phyloP scores from a whole-genome alignment of 306 rosid genomes.

The Dalbergia cultrata region DNA sequence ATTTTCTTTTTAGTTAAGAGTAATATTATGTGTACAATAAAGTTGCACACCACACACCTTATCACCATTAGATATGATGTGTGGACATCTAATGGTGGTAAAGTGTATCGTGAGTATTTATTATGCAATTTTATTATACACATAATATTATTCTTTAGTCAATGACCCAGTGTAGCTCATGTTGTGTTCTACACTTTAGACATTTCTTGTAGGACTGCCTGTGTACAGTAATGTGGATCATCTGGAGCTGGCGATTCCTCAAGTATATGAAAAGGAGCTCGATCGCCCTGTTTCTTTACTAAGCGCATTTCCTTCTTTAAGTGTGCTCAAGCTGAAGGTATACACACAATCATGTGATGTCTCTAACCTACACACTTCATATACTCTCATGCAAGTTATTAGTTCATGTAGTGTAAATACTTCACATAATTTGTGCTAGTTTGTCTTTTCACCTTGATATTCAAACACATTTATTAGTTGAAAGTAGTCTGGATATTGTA shows the following conservation, averaged over 20 bases:
- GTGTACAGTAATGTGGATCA: conserved; percentile 17
- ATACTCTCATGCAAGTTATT: background rate
- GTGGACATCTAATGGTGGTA: too few relatives aligned
- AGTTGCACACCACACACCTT: too few relatives aligned
- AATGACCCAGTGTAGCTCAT: background rate
- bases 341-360: background rate
- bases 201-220: background rate
- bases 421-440: background rate
- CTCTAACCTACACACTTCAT: background rate
- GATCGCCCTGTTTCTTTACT: conserved; percentile 15
- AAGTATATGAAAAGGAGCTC: background rate
- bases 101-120: too few relatives aligned
- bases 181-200: background rate
- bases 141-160: too few relatives aligned
- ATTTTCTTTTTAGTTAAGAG: background rate
- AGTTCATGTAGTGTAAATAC: too few relatives aligned
- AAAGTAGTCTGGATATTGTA: too few relatives aligned
- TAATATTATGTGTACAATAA: too few relatives aligned
- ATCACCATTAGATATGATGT: too few relatives aligned
- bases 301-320: conserved; percentile 12
- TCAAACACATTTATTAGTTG: too few relatives aligned
- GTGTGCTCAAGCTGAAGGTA: conserved; percentile 33
- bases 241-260: conserved; percentile 23
- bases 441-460: background rate
- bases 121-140: too few relatives aligned